Evolutionary conservation across 208 protist species (phyloP), one percentile per base, ranked within the genome.

Genomic region (Trypanosoma boissoni): DNA sequence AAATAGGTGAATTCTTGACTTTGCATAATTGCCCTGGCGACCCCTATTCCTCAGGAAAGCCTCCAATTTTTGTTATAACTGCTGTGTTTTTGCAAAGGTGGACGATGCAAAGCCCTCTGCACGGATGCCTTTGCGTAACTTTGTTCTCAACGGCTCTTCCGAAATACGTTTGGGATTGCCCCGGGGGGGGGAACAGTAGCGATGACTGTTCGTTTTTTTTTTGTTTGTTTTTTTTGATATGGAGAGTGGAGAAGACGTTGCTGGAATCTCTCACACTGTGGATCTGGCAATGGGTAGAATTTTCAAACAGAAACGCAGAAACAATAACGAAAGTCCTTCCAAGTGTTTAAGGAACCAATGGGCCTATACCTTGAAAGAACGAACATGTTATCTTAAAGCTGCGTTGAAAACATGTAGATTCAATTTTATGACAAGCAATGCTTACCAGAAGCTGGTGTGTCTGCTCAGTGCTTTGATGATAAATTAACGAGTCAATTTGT

Each of bases 401-500:
- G 18, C 1, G 20, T 49, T 14, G 24, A 16, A 5, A 6, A 5
- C 14, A 9, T 48, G n/a, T n/a, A n/a, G n/a, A n/a, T n/a, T n/a
- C n/a, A n/a, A n/a, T n/a, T n/a, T n/a, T n/a, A n/a, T n/a, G n/a
- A 43, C 28, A 20, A 36, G 18, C 12, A 21, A 16, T 27, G 21
- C 14, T 24, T 48, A 26, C 5, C 21, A 6, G 8, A 21, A 10
- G 24, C 23, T 26, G 26, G 45, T 32, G 20, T 7, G 9, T 58
- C 39, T 34, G 48, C 37, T 58, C 26, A 48, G 24, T 12, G 48
- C 6, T 16, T 31, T 34, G 36, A 58, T 46, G 37, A 45, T 6
- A 58, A 58, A 41, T n/a, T 58, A 20, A 26, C 27, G 21, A 31
- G 24, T 21, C 39, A 58, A 45, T 21, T 58, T 10, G 16, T 28